phyloP scores from a whole-genome alignment of 257 asterid genomes.

The Solanum pimpinellifolium region DNA sequence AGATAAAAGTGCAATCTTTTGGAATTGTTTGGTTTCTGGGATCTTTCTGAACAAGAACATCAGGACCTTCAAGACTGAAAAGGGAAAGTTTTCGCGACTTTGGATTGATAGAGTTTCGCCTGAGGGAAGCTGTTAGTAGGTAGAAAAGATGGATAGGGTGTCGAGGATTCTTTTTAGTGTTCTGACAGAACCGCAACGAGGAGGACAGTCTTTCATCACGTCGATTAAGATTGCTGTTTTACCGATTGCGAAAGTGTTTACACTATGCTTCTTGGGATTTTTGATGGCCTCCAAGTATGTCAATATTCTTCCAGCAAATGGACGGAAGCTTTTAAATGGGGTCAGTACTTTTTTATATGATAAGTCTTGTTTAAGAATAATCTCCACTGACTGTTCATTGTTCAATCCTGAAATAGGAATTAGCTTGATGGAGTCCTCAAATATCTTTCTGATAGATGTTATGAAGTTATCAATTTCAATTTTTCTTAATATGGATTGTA shows the following conservation, averaged over 20 bases:
- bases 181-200: constrained; percentile 54
- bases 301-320: constrained; percentile 69
- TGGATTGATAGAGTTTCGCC: not conserved
- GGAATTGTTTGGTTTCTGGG: not conserved
- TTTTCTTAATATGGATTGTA: not conserved
- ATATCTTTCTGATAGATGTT: not conserved
- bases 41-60: not conserved
- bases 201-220: constrained; percentile 71
- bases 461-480: not conserved
- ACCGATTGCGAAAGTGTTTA: constrained; percentile 93
- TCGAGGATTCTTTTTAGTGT: constrained; percentile 52
- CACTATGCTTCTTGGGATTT: constrained; percentile 82
- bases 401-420: not conserved
- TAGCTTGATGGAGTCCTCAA: not conserved
- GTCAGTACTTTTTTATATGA: constrained; percentile 17
- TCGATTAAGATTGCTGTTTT: constrained; percentile 79
- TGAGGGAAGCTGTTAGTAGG: not conserved
- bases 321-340: constrained; percentile 97
- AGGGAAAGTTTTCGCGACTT: not conserved
- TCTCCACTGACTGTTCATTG: not conserved
- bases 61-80: not conserved
- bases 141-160: constrained; percentile 33
- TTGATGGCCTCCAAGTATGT: constrained; percentile 95
- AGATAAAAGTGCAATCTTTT: not conserved
- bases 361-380: not conserved